Evolutionary conservation across 108 stramenopile species (phyloP).

Genomic region (Skeletonema menzelii): DNA sequence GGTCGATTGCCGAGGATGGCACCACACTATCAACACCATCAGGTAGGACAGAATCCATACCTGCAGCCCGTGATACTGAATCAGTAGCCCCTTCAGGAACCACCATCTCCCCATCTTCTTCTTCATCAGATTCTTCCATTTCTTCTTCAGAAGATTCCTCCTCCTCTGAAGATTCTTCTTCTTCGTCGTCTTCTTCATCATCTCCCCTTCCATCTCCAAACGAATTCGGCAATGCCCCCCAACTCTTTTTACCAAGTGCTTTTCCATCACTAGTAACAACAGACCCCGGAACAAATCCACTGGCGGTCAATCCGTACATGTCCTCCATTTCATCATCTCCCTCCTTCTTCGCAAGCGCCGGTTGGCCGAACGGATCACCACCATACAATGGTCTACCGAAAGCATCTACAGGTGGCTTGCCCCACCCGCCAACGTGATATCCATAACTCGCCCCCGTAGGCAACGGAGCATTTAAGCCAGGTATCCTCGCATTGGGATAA

Average conservation of each 20-base stretch:
- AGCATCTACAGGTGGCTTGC: slow-evolving; percentile 96
- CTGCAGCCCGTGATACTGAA: slow-evolving; percentile 14
- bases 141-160: slow-evolving; percentile 59
- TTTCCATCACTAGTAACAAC: slow-evolving; percentile 80
- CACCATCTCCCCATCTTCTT: slow-evolving; percentile 43
- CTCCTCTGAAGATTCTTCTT: slow-evolving; percentile 50
- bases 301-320: slow-evolving; percentile 21
- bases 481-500: slow-evolving; percentile 91
- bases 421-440: slow-evolving; percentile 96
- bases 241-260: slow-evolving; percentile 64
- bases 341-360: slow-evolving; percentile 21
- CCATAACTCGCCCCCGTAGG: slow-evolving; percentile 93
- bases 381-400: slow-evolving; percentile 91
- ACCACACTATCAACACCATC: slow-evolving; percentile 68
- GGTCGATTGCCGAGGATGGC: slow-evolving; percentile 65
- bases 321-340: slow-evolving; percentile 40
- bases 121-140: slow-evolving; percentile 64
- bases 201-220: slow-evolving; percentile 54
- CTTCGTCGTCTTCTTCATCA: slow-evolving; percentile 70
- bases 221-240: slow-evolving; percentile 82
- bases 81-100: slow-evolving; percentile 3
- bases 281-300: slow-evolving; percentile 29
- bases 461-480: slow-evolving; percentile 97
- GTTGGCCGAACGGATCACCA: slow-evolving; percentile 89
- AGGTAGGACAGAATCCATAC: slow-evolving; percentile 48